phyloP scores from a whole-genome alignment of 2,329 filamentous ascomycete genomes.

The Phaeosphaeriaceae sp. region DNA sequence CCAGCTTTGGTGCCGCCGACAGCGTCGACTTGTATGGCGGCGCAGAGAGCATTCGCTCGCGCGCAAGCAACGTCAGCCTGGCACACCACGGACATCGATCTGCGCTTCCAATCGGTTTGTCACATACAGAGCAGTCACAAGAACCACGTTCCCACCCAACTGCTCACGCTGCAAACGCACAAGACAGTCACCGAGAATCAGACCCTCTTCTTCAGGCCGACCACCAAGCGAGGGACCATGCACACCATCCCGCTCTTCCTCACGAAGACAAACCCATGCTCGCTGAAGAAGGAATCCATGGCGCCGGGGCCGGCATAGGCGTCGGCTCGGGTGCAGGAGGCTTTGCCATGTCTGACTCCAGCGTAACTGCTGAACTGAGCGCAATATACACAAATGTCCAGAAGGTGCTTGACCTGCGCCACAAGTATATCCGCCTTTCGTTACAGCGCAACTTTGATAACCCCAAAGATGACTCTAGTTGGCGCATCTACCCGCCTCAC shows the following conservation, averaged over 20 bases:
- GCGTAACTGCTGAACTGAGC: conserved; percentile 82
- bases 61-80: conserved; percentile 47
- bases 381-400: conserved; percentile 91
- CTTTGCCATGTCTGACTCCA: conserved; percentile 75
- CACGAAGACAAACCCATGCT: conserved; percentile 65
- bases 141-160: conserved; percentile 28
- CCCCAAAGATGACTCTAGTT: conserved; percentile 81
- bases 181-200: conserved; percentile 17
- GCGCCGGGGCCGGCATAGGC: conserved; percentile 65
- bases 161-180: conserved; percentile 18
- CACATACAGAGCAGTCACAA: conserved; percentile 41
- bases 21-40: conserved; percentile 43
- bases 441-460: conserved; percentile 84
- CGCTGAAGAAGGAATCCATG: conserved; percentile 62
- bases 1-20: conserved; percentile 48
- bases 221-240: conserved; percentile 56
- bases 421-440: conserved; percentile 88
- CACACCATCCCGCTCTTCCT: conserved; percentile 58
- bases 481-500: conserved; percentile 89
- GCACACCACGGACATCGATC: conserved; percentile 35
- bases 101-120: conserved; percentile 34
- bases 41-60: conserved; percentile 52
- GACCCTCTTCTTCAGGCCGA: conserved; percentile 55
- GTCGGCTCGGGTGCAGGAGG: conserved; percentile 68
- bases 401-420: conserved; percentile 83